Evolutionary conservation across 345 rosid genomes (phyloP).

Genomic region (Laguncularia racemosa): DNA sequence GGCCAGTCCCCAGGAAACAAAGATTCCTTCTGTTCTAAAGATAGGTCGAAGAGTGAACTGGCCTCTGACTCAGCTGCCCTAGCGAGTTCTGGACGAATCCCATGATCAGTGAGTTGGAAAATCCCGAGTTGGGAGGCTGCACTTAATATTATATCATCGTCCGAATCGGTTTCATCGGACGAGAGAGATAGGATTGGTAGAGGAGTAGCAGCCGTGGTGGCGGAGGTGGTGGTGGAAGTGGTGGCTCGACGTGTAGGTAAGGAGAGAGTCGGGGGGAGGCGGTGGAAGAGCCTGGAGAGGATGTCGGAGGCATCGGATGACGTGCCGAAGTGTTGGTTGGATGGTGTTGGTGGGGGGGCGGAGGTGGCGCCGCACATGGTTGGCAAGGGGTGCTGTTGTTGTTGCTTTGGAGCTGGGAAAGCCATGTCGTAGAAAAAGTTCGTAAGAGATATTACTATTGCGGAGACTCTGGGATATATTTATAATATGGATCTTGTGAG

Average conservation of each 20-base stretch:
- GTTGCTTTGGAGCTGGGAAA: slow-evolving; percentile 44
- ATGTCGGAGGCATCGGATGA: slow-evolving; percentile 39
- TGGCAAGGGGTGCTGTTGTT: slow-evolving; percentile 17
- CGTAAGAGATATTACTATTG: background rate
- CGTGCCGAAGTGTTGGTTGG: slow-evolving; percentile 31
- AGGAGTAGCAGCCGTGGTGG: slow-evolving; percentile 26
- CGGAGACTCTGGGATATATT: too few species aligned
- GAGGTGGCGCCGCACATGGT: slow-evolving; percentile 42
- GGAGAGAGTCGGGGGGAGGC: slow-evolving; percentile 72
- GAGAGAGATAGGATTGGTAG: slow-evolving; percentile 27
- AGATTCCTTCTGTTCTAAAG: slow-evolving; percentile 27
- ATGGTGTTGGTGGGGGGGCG: slow-evolving; percentile 86
- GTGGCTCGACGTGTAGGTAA: slow-evolving; percentile 42
- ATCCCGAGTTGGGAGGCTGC: slow-evolving; percentile 37
- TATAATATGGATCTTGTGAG: too few species aligned
- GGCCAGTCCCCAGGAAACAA: slow-evolving; percentile 71
- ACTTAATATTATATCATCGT: slow-evolving; percentile 19
- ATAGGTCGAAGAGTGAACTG: slow-evolving; percentile 42
- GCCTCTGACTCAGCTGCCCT: slow-evolving; percentile 51
- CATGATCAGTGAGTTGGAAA: slow-evolving; percentile 43
- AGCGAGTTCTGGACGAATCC: slow-evolving; percentile 42
- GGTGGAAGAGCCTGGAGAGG: slow-evolving; percentile 60
- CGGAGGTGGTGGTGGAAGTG: background rate
- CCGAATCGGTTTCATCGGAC: slow-evolving; percentile 7
- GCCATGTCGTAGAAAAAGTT: slow-evolving; percentile 22